These are phyloP conservation scores for Cryphonectria parasitica DNA, from an alignment of 2,329 filamentous ascomycete species.

Conservation along the genomic window DNA sequence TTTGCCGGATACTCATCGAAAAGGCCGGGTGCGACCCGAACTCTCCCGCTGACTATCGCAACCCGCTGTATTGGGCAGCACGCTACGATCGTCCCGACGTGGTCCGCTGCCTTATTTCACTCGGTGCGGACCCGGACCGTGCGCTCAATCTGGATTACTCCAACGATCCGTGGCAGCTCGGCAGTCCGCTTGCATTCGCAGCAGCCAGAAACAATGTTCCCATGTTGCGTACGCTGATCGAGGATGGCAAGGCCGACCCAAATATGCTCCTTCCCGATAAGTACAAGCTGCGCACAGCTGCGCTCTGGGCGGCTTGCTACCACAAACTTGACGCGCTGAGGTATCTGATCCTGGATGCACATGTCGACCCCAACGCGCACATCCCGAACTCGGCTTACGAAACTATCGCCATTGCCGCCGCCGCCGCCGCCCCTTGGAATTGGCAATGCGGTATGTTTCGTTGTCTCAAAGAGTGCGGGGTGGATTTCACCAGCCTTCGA, in stretches of 20 bases:
- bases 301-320: background rate
- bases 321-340: background rate
- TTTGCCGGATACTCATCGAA: background rate
- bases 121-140: background rate
- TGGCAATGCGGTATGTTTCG: background rate
- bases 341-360: background rate
- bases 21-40: background rate
- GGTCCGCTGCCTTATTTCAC: background rate
- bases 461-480: background rate
- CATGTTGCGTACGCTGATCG: background rate
- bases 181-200: background rate
- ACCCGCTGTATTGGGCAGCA: background rate
- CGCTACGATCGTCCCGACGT: background rate
- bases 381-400: background rate
- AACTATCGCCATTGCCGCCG: background rate
- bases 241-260: background rate
- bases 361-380: conserved; percentile 2
- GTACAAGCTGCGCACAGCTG: background rate
- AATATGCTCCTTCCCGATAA: background rate
- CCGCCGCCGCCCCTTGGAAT: no score
- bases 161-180: no score
- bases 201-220: background rate
- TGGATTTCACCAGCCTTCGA: background rate
- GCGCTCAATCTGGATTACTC: background rate
- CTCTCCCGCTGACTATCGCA: background rate